Evolutionary conservation across 1,284 basidiomycete genomes (phyloP), one percentile per base, ranked within the genome.

Genomic region (Tremellales sp.): DNA sequence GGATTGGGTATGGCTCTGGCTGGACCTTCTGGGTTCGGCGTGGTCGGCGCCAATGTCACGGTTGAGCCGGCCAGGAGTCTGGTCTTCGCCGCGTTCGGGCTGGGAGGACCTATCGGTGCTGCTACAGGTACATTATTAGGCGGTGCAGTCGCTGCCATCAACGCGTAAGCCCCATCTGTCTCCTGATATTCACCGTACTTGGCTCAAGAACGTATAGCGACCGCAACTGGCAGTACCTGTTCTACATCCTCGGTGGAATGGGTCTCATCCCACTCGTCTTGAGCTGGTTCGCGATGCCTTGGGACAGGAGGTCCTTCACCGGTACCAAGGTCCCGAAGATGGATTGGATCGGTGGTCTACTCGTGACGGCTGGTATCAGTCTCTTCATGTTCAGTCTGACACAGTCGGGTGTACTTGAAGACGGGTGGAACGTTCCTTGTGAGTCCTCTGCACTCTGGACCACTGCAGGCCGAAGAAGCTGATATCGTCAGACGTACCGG

Each of bases 161-260:
- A 19, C 7, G 43, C 23, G 55, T 46, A 21, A 43, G 55, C 41
- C 31, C 13, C 6, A 24, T 22, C 21, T 35, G 21, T 11, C 13
- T 12, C 12, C 41, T 36, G 29, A 36, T 23, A 26, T n/a, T n/a
- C n/a, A n/a, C n/a, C n/a, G n/a, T n/a, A n/a, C n/a, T n/a, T n/a
- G n/a, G n/a, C n/a, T n/a, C n/a, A n/a, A n/a, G n/a, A n/a, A n/a
- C n/a, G n/a, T n/a, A 10, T 26, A 3, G 10, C 29, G 57, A 54
- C 17, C 58, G 49, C 25, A 39, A 46, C n/a, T 70, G 68, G 68
- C 51, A 59, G 50, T 66, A 65, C 45, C 55, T 66, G 22, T 70
- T 66, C 51, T 65, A 61, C 51, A 56, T 72, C 17, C 60, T 68
- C 26, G 68, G 58, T 5, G 67, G 65, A 0, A 46, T 72, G 1